Conservation (phyloP, 371 early-diverging fungal species). For the Lichtheimia ornata region DNA sequence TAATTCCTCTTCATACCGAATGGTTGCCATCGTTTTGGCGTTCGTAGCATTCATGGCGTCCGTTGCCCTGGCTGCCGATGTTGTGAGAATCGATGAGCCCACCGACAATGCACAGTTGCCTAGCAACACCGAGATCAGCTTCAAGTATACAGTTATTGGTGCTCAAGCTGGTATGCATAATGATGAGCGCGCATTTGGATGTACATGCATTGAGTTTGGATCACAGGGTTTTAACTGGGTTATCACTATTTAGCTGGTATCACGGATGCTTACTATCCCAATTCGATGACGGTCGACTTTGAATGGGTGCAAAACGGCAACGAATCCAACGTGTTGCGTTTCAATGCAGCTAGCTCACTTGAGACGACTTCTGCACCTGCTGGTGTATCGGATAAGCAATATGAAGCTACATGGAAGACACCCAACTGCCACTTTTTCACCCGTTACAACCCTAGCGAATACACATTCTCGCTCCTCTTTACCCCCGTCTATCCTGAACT, state of each 20-base stretch:
- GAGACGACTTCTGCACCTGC: constrained; percentile 16
- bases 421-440: constrained; percentile 31
- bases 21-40: background rate
- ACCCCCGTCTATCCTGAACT: constrained; percentile 13
- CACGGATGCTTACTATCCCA: constrained; percentile 21
- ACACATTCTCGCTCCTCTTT: constrained; percentile 18
- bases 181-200: background rate
- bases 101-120: constrained; percentile 13
- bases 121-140: constrained; percentile 17
- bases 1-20: background rate
- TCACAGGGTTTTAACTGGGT: background rate
- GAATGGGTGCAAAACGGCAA: constrained; percentile 20
- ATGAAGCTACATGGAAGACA: constrained; percentile 15
- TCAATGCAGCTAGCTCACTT: constrained; percentile 12
- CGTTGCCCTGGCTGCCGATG: constrained; percentile 7
- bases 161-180: constrained; percentile 24
- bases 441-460: constrained; percentile 21
- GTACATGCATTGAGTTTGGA: background rate
- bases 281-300: constrained; percentile 15
- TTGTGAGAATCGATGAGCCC: constrained; percentile 14
- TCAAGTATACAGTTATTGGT: constrained; percentile 24
- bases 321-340: constrained; percentile 12
- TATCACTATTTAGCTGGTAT: constrained; percentile 5
- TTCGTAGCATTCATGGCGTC: background rate
- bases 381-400: constrained; percentile 23